Percentiles rank a stretch among this genome's conserved stretches.
Conservation (phyloP, 345 rosid genomes). For the Pistacia vera region DNA sequence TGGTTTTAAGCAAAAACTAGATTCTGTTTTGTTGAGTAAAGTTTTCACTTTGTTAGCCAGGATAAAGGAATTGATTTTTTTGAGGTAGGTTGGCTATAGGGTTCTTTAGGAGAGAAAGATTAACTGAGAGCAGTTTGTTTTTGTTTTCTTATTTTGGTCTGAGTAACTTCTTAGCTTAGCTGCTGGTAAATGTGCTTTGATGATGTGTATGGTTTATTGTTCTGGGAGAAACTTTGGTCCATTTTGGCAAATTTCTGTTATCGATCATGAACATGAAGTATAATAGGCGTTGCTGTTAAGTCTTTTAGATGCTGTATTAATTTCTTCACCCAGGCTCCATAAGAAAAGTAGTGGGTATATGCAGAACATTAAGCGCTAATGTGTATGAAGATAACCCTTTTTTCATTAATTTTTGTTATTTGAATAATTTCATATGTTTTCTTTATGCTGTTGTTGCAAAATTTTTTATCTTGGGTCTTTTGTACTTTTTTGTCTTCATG, state of each 20-base stretch:
- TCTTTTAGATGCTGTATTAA: background rate
- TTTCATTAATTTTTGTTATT: background rate
- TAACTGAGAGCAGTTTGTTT: background rate
- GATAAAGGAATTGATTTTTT: background rate
- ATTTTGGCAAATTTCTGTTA: background rate
- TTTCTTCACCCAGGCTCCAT: background rate
- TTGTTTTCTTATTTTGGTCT: background rate
- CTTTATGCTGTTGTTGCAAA: background rate
- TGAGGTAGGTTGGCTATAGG: background rate
- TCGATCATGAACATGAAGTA: background rate
- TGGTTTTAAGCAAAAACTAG: too few relatives aligned
- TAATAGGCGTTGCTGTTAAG: conserved; percentile 2
- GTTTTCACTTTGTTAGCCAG: background rate
- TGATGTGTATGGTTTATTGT: background rate
- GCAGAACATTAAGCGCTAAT: background rate
- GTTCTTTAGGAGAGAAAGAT: background rate
- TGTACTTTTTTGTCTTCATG: background rate
- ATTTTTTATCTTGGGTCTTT: background rate
- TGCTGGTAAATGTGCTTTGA: background rate
- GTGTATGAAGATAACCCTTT: background rate
- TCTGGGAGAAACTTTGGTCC: background rate
- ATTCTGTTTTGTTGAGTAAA: background rate
- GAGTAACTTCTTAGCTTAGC: background rate
- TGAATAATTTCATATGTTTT: background rate
- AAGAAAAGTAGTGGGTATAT: background rate